Conservation (phyloP, 1,139 yeast genomes). For the Blastobotrys serpentis region DNA sequence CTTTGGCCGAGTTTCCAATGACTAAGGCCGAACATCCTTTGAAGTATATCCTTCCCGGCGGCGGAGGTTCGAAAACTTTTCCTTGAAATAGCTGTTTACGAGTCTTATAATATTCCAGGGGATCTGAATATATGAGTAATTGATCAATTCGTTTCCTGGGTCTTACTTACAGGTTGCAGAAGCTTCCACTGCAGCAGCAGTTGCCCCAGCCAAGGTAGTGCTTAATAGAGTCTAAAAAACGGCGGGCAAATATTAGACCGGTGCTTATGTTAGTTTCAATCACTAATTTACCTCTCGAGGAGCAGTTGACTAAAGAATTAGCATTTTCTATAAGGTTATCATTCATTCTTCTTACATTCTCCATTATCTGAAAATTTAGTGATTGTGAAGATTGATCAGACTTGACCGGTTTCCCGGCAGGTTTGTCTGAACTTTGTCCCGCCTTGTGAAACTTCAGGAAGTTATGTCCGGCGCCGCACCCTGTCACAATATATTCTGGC, state of each 20-base stretch:
- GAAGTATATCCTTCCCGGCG: constrained; percentile 51
- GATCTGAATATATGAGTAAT: constrained; percentile 42
- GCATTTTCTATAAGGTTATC: not conserved
- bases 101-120: constrained; percentile 81
- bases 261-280: not conserved
- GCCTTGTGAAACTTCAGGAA: no score
- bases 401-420: no score
- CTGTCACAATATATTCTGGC: not conserved
- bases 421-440: no score
- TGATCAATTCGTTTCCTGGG: no score
- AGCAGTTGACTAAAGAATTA: not conserved
- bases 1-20: constrained; percentile 71
- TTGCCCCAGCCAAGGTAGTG: constrained; percentile 71
- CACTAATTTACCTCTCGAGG: constrained; percentile 2
- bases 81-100: constrained; percentile 60
- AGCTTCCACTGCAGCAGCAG: constrained; percentile 73
- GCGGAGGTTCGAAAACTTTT: constrained; percentile 41
- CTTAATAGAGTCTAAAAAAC: constrained; percentile 40
- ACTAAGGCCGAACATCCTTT: constrained; percentile 79
- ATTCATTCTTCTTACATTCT: not conserved
- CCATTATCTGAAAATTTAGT: not conserved
- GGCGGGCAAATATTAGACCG: not conserved
- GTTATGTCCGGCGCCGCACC: no score
- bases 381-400: not conserved
- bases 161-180: constrained; percentile 52